A percentile compares a stretch with the other conserved stretches of the same genome.
phyloP scores from a whole-genome alignment of 306 rosid genomes.

The Echinosophora koreensis region DNA sequence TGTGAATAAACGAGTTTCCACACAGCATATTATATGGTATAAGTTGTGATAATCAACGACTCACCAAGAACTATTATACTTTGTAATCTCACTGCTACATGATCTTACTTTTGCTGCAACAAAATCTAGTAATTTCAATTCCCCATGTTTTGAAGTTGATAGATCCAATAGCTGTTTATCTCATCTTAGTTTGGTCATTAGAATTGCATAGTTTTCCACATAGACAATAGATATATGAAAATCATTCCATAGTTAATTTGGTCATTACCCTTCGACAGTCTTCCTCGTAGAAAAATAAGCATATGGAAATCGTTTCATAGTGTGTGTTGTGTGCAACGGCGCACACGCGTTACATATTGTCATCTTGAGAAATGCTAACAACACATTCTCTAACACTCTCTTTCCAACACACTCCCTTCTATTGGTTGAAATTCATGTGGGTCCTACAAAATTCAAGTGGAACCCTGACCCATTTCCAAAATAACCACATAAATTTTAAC shows the following conservation, averaged over 20 bases:
- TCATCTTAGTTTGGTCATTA: not conserved
- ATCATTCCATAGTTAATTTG: not conserved
- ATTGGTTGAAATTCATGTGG: too few species aligned
- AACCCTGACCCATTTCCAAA: too few species aligned
- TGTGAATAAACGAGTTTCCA: too few species aligned
- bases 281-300: not conserved
- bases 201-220: not conserved
- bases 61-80: not conserved
- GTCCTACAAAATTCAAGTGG: too few species aligned
- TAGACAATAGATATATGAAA: not conserved
- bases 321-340: too few species aligned
- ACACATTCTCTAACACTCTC: too few species aligned
- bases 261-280: not conserved
- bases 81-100: not conserved
- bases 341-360: not conserved
- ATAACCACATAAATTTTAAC: too few species aligned
- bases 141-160: not conserved
- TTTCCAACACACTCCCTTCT: too few species aligned
- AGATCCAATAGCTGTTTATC: not conserved
- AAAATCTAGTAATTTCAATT: not conserved
- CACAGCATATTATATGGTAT: not conserved
- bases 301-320: not conserved
- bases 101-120: not conserved
- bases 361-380: too few species aligned
- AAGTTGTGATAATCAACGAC: not conserved